Base-by-base conservation (phyloP, 768 basidiomycete species). In the Crucibulum laeve region DNA sequence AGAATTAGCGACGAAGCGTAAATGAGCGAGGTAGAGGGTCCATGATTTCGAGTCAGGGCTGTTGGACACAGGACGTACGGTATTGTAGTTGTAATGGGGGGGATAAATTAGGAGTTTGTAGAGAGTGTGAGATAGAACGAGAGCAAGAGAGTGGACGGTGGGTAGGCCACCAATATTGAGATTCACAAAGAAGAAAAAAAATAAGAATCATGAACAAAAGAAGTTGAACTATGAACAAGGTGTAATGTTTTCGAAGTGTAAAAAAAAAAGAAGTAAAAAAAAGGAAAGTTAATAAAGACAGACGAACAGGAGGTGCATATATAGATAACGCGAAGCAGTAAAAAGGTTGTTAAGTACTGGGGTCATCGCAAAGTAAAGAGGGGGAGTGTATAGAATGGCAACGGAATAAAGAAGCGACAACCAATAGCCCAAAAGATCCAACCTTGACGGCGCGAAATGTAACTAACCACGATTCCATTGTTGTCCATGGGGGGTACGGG, bases 331-430 rank as follows among this genome's bases (percentile, higher is more conserved):
- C 47, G 53, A 61, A 50, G 42, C 55, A 53, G 42, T 53, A 50
- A 53, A 15, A 46, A 51, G 42, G 39, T 45, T 40, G 51, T 46
- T n/a, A n/a, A n/a, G n/a, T n/a, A n/a, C n/a, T n/a, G n/a, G n/a
- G n/a, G n/a, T n/a, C n/a, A n/a, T n/a, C n/a, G n/a, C n/a, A n/a
- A n/a, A 51, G 26, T 40, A 39, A 48, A 43, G 44, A 45, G 44
- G 36, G 46, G 49, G n/a, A n/a, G n/a, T n/a, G n/a, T n/a, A n/a
- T 44, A 51, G 53, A 54, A 53, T 45, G 56, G 61, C 52, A 65
- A 55, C 57, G 54, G 49, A 69, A 74, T 74, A 75, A 75, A 71
- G 64, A 74, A 64, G 61, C 59, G 64, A 69, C 77, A 80, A 79
- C 76, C 70, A 30, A 74, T 65, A 74, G 70, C 74, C 70, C 70